Base-by-base conservation (phyloP, 345 rosid species). In the Gynandropsis gynandra region DNA sequence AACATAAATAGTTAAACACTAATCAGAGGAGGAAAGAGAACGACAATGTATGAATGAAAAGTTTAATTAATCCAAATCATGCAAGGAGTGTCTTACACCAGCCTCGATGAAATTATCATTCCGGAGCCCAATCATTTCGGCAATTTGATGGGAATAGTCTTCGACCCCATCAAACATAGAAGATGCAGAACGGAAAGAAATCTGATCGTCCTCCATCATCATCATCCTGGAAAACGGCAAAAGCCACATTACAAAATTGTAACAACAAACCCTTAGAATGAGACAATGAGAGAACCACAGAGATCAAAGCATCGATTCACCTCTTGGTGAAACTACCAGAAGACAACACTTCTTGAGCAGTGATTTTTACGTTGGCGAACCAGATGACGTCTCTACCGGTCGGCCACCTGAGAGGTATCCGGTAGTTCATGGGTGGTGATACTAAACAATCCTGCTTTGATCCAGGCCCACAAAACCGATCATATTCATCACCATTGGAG, bases 81-180 rank as follows among this genome's bases (percentile, higher is more conserved):
- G 29, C 51, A 36, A 52, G 20, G n/a, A 48, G 14, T 10, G 40
- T 58, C 94, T 68, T 75, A 93, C 99, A 63, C 99, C 97, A 59
- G 97, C 97, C 64, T 81, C 79, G 38, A 80, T 63, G 50, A 93
- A 78, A 65, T 78, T 81, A 53, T 88, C 83, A 21, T 80, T 88
- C 70, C 81, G 80, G 54, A 93, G 72, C 13, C 99, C 99, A 51
- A 88, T 83, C 89, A 93, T 93, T 73, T 88, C 79, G 5, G 99
- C 97, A 42, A 93, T 88, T 72, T 93, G 99, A 71, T 88, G 97
- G 0, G 99, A 84, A 74, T 93, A 93, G 57, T 93, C 99, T 79
- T 93, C 99, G 47, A 93, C 77, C 21, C 95, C 88, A 70, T 93
- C 95, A 75, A 69, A 88, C 82, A 78, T 88, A 52, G 65, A 80